These are phyloP conservation scores for Senecio squalidus DNA, from an alignment of 140 eudicot species.

Conservation along the genomic window DNA sequence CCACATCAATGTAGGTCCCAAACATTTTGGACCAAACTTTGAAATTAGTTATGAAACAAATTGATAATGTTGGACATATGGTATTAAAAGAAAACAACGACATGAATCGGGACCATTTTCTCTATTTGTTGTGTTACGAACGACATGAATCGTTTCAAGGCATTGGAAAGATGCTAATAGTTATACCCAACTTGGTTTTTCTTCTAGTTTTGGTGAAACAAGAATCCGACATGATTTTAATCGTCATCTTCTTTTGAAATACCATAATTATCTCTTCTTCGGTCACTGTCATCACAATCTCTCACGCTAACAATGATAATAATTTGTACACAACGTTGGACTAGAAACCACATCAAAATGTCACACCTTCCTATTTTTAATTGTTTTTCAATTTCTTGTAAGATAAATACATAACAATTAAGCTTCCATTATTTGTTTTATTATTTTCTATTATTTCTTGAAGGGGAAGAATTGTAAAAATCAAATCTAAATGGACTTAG, in stretches of 20 bases:
- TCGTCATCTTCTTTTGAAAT: not conserved
- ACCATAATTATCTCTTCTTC: not conserved
- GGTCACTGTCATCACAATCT: not conserved
- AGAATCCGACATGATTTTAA: not conserved
- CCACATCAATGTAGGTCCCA: constrained; percentile 9
- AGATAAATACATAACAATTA: too few relatives aligned
- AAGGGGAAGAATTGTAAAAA: not conserved
- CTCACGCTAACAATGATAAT: not conserved
- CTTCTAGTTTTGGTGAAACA: constrained; percentile 1
- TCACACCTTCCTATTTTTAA: too few relatives aligned
- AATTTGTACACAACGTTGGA: too few relatives aligned
- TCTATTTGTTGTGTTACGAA: not conserved
- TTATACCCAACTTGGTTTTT: not conserved
- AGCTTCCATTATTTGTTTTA: too few relatives aligned
- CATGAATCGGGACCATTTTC: constrained; percentile 1
- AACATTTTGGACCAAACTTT: constrained; percentile 7
- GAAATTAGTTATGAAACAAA: not conserved
- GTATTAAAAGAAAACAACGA: not conserved
- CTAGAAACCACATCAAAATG: too few relatives aligned
- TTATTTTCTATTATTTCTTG: not conserved
- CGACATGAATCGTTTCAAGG: not conserved
- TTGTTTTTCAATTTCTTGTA: too few relatives aligned
- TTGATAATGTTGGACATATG: not conserved
- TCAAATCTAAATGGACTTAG: not conserved
- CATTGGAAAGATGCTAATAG: not conserved